Percentiles rank a stretch among this genome's conserved stretches.
Evolutionary conservation across 768 basidiomycete species (phyloP).

Genomic region (Boletus rubroflammeus): DNA sequence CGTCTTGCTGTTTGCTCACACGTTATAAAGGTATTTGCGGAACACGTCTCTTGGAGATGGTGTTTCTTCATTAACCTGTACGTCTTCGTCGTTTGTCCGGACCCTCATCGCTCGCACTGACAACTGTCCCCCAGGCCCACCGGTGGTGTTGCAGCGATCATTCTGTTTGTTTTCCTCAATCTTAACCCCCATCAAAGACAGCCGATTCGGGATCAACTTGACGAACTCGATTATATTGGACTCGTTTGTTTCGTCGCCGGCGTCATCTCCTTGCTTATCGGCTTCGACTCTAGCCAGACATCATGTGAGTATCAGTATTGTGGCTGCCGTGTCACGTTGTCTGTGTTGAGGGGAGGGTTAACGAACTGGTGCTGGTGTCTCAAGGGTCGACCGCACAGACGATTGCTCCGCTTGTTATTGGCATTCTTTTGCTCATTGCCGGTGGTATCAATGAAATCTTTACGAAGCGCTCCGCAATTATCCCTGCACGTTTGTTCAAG

Average conservation of each 20-base stretch:
- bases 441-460: slow-evolving; percentile 56
- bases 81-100: slow-evolving; percentile 13
- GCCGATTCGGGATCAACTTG: slow-evolving; percentile 53
- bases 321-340: neutral
- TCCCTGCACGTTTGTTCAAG: slow-evolving; percentile 74
- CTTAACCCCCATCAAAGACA: slow-evolving; percentile 70
- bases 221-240: slow-evolving; percentile 71
- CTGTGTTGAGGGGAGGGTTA: neutral
- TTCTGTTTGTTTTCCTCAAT: slow-evolving; percentile 73
- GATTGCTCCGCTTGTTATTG: slow-evolving; percentile 60
- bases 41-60: slow-evolving; percentile 82
- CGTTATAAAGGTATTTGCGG: slow-evolving; percentile 50
- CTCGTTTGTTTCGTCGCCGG: slow-evolving; percentile 59
- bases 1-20: neutral
- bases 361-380: neutral
- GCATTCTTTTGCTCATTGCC: slow-evolving; percentile 47
- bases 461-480: slow-evolving; percentile 64
- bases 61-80: slow-evolving; percentile 78
- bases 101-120: neutral
- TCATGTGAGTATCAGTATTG: slow-evolving; percentile 47
- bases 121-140: slow-evolving; percentile 51
- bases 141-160: slow-evolving; percentile 56
- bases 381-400: slow-evolving; percentile 59
- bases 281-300: slow-evolving; percentile 67
- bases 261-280: slow-evolving; percentile 65